Conservation (phyloP, 2,329 filamentous ascomycete species). For the Diplodia scrobiculata region DNA sequence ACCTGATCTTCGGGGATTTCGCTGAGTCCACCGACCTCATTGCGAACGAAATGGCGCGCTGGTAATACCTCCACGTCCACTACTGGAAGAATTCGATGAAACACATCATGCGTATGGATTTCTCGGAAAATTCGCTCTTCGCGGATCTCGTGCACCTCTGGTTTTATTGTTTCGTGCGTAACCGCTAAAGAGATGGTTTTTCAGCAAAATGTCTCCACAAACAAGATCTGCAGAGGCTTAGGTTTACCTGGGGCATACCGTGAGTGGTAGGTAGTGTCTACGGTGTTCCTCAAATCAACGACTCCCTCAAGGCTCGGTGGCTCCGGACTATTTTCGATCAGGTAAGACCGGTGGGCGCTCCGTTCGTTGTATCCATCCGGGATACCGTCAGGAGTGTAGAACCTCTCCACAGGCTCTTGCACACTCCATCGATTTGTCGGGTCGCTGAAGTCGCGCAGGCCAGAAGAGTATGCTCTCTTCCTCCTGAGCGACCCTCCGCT, state of each 20-base stretch:
- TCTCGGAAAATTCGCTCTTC: constrained; percentile 56
- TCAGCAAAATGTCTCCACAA: constrained; percentile 35
- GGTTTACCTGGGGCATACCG: constrained; percentile 45
- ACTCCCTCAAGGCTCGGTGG: constrained; percentile 35
- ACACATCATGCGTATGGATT: constrained; percentile 58
- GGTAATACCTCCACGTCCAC: constrained; percentile 58
- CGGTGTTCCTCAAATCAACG: constrained; percentile 44
- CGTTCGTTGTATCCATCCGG: not conserved
- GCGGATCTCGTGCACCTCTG: constrained; percentile 50
- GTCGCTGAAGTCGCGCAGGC: constrained; percentile 14
- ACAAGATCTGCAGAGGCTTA: not conserved
- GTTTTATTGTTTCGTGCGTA: constrained; percentile 53
- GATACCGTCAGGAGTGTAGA: not conserved
- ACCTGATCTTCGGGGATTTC: constrained; percentile 52
- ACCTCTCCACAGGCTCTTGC: not conserved
- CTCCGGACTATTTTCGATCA: constrained; percentile 14
- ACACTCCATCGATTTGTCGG: not conserved
- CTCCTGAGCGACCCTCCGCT: constrained; percentile 2
- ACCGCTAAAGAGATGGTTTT: constrained; percentile 47
- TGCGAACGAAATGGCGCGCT: constrained; percentile 54
- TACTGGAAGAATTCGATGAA: constrained; percentile 57
- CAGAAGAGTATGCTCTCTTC: not conserved
- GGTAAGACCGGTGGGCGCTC: not conserved
- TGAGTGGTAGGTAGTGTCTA: constrained; percentile 45
- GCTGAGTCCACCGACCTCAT: constrained; percentile 40